These are phyloP conservation scores for Huntiella bhutanensis DNA, from an alignment of 2,329 filamentous ascomycete genomes.

Conservation along the genomic window DNA sequence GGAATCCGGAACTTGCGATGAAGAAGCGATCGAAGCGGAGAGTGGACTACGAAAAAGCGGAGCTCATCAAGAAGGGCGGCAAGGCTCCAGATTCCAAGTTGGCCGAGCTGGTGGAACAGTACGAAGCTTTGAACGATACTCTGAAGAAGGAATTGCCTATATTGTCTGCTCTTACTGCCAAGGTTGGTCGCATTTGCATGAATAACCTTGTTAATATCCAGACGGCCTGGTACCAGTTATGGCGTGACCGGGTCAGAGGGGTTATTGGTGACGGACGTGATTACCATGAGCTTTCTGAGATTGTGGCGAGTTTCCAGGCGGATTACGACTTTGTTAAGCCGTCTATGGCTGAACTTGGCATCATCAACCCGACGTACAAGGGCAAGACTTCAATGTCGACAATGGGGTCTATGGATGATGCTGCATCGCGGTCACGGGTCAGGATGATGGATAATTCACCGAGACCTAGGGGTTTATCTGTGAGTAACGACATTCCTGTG, in stretches of 20 bases:
- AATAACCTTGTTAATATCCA: constrained; percentile 73
- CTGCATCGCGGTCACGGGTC: constrained; percentile 27
- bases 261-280: constrained; percentile 46
- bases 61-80: constrained; percentile 56
- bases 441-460: constrained; percentile 30
- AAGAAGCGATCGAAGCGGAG: constrained; percentile 89
- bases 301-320: constrained; percentile 57
- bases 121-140: constrained; percentile 77
- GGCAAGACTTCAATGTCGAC: constrained; percentile 39
- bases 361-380: constrained; percentile 56
- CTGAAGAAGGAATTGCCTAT: constrained; percentile 81
- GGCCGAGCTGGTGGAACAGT: constrained; percentile 68
- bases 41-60: constrained; percentile 68
- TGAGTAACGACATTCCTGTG: constrained; percentile 44
- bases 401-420: constrained; percentile 35
- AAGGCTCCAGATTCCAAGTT: constrained; percentile 80
- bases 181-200: constrained; percentile 65
- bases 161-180: constrained; percentile 63
- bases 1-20: constrained; percentile 73
- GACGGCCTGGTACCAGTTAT: constrained; percentile 61
- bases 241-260: constrained; percentile 63
- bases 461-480: constrained; percentile 39
- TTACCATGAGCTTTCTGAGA: constrained; percentile 49
- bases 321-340: constrained; percentile 65
- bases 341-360: constrained; percentile 49